Base-by-base conservation (phyloP, 1,139 yeast species). In the Saccharomyces hybrid region DNA sequence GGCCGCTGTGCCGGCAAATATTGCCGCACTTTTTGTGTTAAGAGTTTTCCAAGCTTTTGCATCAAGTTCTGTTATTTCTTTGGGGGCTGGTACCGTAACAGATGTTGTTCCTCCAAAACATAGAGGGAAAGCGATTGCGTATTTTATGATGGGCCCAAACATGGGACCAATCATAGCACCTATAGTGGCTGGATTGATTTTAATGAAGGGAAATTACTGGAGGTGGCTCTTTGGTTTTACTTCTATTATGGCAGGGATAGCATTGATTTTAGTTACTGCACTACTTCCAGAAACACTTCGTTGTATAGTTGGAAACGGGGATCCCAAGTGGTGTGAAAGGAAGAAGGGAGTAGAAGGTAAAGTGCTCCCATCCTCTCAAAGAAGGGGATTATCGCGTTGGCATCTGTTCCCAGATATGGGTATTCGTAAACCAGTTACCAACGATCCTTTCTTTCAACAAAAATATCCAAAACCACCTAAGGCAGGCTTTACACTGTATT, bases 101-200 rank as follows among this genome's bases (percentile, higher is more conserved):
- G 85, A 81, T 64, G 67, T 79, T 6, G 68, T 74, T 5, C 75
- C 76, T 29, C 82, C 83, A 2, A 73, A 71, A 53, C 58, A 72
- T 48, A 69, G 85, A 59, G 85, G 78, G 0, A 77, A 73, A 53
- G 77, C 77, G 0, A 77, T 81, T 26, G 77, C 83, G 0, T 73
- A 76, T 55, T 80, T 79, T 55, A 80, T 81, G 83, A 61, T 80
- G 63, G 85, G 85, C 0, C 85, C 85, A 0, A 83, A 80, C 58
- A 60, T 80, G 56, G 85, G 85, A 0, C 85, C 85, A 0, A 72
- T 81, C 2, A 50, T 81, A 13, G 85, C 84, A 0, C 85, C 84
- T 0, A 67, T 80, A 7, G 61, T 80, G 20, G 75, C 81, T 26
- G 70, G 76, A 1, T 53, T 69, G n/a, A 69, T 69, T 61, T 70